phyloP scores from a whole-genome alignment of 768 basidiomycete species.

The Clitopilus passeckerianus region DNA sequence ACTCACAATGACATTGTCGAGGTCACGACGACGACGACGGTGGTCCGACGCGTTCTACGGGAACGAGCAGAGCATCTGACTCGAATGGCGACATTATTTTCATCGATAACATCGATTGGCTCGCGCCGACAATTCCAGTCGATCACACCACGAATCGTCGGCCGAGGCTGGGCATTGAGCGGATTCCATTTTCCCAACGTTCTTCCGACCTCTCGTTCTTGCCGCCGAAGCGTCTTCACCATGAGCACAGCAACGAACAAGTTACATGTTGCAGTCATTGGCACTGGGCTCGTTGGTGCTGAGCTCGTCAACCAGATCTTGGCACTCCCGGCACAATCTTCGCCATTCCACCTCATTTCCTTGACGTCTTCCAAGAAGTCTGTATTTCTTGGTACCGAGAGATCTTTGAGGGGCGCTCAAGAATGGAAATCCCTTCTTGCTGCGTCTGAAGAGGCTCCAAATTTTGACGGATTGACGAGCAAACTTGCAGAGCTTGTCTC shows the following conservation, averaged over 20 bases:
- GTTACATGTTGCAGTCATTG: constrained; percentile 73
- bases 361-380: constrained; percentile 64
- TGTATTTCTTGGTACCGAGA: constrained; percentile 43
- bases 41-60: neutral
- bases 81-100: neutral
- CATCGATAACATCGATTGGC: neutral
- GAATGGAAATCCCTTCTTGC: constrained; percentile 34
- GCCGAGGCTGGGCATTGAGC: constrained; percentile 1
- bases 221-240: neutral
- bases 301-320: constrained; percentile 83
- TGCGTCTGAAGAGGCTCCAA: constrained; percentile 36
- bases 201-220: neutral
- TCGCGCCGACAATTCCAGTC: neutral
- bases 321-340: constrained; percentile 48
- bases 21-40: neutral
- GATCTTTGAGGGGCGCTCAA: constrained; percentile 26
- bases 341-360: constrained; percentile 61
- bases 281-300: constrained; percentile 88
- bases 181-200: constrained; percentile 4
- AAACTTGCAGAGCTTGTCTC: constrained; percentile 41
- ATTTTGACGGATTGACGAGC: constrained; percentile 42
- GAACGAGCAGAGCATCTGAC: neutral
- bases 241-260: constrained; percentile 15
- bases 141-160: neutral
- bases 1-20: neutral